phyloP scores from a whole-genome alignment of 768 basidiomycete genomes.

The Lactifluus volemus region DNA sequence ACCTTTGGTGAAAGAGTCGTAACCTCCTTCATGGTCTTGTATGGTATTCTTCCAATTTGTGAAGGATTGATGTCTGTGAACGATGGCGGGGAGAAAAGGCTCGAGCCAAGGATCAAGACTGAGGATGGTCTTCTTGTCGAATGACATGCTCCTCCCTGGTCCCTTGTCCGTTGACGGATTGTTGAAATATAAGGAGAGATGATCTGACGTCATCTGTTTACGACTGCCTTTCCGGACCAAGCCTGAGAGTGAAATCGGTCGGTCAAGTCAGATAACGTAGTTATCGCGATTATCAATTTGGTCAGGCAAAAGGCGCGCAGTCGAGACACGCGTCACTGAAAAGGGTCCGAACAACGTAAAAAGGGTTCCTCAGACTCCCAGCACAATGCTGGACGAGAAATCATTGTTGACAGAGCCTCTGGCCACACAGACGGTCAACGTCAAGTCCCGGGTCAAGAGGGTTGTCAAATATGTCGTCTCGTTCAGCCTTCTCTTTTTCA shows the following conservation, averaged over 20 bases:
- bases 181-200: not conserved
- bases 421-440: not conserved
- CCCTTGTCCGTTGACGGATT: not conserved
- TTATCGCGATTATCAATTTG: not conserved
- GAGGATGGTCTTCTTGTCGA: constrained; percentile 51
- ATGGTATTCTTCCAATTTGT: constrained; percentile 72
- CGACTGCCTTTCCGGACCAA: not conserved
- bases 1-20: constrained; percentile 68
- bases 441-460: not conserved
- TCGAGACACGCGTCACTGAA: not conserved
- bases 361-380: not conserved
- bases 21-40: constrained; percentile 73
- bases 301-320: not conserved
- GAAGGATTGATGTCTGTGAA: constrained; percentile 58
- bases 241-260: not conserved
- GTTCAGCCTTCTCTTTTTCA: constrained; percentile 8
- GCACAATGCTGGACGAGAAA: not conserved
- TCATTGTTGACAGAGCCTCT: not conserved
- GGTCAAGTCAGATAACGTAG: too few relatives aligned
- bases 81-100: constrained; percentile 60
- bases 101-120: constrained; percentile 67
- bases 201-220: constrained; percentile 11
- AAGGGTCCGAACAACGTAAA: not conserved
- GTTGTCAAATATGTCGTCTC: constrained; percentile 5
- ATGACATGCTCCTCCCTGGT: constrained; percentile 21